Evolutionary conservation across 352 stramenopile genomes (phyloP).

Genomic region (Sclerospora graminicola): DNA sequence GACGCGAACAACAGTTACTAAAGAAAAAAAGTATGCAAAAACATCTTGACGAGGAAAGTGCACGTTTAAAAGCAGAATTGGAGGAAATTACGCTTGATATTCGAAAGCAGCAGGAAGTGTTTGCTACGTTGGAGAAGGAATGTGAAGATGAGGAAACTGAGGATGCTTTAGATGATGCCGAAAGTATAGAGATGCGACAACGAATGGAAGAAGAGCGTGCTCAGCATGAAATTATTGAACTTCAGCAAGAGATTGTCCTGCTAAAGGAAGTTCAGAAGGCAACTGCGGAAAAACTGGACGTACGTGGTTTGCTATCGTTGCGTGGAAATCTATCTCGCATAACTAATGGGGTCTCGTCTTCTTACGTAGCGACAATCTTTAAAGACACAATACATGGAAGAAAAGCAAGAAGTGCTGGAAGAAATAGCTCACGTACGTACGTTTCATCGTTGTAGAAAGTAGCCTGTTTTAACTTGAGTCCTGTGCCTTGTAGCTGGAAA

Average conservation of each 20-base stretch:
- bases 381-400: constrained; percentile 57
- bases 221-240: constrained; percentile 33
- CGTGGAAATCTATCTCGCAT: too few species aligned
- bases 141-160: constrained; percentile 17
- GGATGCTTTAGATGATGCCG: constrained; percentile 5
- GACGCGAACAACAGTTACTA: constrained; percentile 17
- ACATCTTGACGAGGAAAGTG: constrained; percentile 22
- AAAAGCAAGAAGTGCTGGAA: constrained; percentile 45
- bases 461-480: not conserved
- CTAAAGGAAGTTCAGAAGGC: constrained; percentile 40
- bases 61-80: constrained; percentile 25
- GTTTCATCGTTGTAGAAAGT: not conserved
- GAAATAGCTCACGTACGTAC: constrained; percentile 41
- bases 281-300: constrained; percentile 34
- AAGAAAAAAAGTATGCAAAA: constrained; percentile 25
- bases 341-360: too few species aligned
- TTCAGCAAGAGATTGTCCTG: constrained; percentile 52
- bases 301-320: constrained; percentile 8
- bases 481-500: constrained; percentile 29
- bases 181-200: constrained; percentile 25
- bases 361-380: constrained; percentile 32
- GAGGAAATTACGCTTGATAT: constrained; percentile 39
- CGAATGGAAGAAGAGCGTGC: constrained; percentile 29
- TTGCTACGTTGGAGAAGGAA: constrained; percentile 28
- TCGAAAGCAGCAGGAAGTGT: constrained; percentile 40